phyloP scores from a whole-genome alignment of 495 filamentous ascomycete genomes.

The Penicillium paxilli region DNA sequence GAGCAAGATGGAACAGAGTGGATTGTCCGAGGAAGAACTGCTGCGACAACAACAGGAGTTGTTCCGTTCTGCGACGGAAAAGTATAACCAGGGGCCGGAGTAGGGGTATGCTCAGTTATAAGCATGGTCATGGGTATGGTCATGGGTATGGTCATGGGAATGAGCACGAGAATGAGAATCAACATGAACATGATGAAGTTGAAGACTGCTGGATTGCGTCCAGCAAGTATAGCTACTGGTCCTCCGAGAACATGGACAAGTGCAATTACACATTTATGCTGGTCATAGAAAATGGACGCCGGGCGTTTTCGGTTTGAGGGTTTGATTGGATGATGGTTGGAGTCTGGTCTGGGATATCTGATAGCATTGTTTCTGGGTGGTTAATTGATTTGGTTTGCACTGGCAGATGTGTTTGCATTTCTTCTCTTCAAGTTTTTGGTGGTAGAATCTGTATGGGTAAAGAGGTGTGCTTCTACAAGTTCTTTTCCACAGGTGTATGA shows the following conservation, averaged over 20 bases:
- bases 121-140: too few species aligned
- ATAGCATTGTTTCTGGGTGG: background rate
- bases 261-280: slow-evolving; percentile 36
- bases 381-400: background rate
- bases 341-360: background rate
- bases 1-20: slow-evolving; percentile 93
- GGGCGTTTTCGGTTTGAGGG: slow-evolving; percentile 20
- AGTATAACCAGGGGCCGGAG: slow-evolving; percentile 60
- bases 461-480: too few species aligned
- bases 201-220: too few species aligned
- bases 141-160: too few species aligned
- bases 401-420: background rate
- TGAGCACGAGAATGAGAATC: too few species aligned
- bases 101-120: too few species aligned
- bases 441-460: background rate
- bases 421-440: background rate
- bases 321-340: background rate
- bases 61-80: slow-evolving; percentile 78
- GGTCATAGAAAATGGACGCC: slow-evolving; percentile 35
- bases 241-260: too few species aligned
- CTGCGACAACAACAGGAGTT: slow-evolving; percentile 86
- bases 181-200: too few species aligned
- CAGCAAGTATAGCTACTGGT: too few species aligned
- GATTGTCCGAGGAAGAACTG: slow-evolving; percentile 84
- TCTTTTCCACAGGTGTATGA: too few species aligned